Conservation (phyloP, 805 yeast genomes). For the Candida boidinii region DNA sequence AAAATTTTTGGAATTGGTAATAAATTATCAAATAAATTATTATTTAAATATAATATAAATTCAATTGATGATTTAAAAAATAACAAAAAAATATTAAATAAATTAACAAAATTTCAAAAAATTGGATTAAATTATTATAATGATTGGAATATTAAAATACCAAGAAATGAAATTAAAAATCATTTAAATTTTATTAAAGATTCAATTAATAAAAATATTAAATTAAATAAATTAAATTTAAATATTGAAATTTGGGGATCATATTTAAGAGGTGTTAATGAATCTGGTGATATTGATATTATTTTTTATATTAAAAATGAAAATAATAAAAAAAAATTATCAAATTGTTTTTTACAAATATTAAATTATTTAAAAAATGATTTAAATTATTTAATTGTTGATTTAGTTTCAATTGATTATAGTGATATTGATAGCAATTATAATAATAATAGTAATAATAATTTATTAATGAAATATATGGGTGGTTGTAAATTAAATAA, state of each 20-base stretch:
- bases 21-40: conserved; percentile 30
- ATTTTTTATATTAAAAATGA: conserved; percentile 30
- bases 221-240: conserved; percentile 28
- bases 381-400: conserved; percentile 14
- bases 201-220: neutral
- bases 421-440: too few species aligned
- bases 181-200: conserved; percentile 29
- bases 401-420: conserved; percentile 12
- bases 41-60: conserved; percentile 27
- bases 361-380: conserved; percentile 5
- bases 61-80: conserved; percentile 28
- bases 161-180: conserved; percentile 33
- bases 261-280: conserved; percentile 36
- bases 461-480: too few species aligned
- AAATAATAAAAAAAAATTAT: conserved; percentile 13
- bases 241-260: conserved; percentile 39
- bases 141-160: conserved; percentile 37
- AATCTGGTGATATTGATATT: conserved; percentile 47
- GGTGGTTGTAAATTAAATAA: conserved; percentile 27
- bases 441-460: too few species aligned
- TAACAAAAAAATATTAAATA: conserved; percentile 5
- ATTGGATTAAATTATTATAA: conserved; percentile 37
- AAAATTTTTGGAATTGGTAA: conserved; percentile 45
- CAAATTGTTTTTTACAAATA: conserved; percentile 8
- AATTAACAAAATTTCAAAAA: conserved; percentile 17